phyloP scores from a whole-genome alignment of 192 early-diverging fungal genomes.

The Pilobolus umbonatus region DNA sequence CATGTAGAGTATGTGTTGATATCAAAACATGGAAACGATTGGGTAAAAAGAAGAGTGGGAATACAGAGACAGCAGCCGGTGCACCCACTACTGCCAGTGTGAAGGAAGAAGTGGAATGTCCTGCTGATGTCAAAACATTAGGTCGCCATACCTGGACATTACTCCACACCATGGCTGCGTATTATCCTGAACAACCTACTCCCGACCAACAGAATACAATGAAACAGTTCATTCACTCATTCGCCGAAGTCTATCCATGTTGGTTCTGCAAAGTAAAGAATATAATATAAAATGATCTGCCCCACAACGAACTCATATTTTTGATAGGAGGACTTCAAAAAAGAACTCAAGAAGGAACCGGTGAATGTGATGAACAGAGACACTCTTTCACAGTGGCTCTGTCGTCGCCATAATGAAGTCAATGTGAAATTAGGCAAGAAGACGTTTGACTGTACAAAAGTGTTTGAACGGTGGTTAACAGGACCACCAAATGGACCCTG shows the following conservation, averaged over 20 bases:
- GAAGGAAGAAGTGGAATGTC: constrained; percentile 49
- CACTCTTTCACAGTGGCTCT: constrained; percentile 82
- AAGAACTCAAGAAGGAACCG: constrained; percentile 71
- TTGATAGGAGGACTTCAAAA: constrained; percentile 61
- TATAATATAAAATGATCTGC: neutral
- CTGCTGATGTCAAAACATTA: constrained; percentile 76
- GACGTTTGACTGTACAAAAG: constrained; percentile 89
- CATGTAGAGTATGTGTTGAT: constrained; percentile 75
- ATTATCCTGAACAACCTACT: constrained; percentile 83
- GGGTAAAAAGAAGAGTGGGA: constrained; percentile 40
- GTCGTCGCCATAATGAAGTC: constrained; percentile 92
- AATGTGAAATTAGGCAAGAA: constrained; percentile 86
- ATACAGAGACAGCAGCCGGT: constrained; percentile 15
- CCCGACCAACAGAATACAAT: constrained; percentile 66
- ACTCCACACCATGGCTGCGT: constrained; percentile 94
- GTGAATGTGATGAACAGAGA: constrained; percentile 67
- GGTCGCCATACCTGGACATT: constrained; percentile 93
- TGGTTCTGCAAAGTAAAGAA: constrained; percentile 64
- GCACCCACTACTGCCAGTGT: constrained; percentile 8
- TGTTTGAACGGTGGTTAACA: constrained; percentile 90
- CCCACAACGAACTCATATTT: neutral
- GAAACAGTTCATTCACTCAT: constrained; percentile 63
- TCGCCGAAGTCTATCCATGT: constrained; percentile 91
- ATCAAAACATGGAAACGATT: constrained; percentile 64
- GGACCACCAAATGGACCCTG: constrained; percentile 73